These are phyloP conservation scores for Colletotrichum navitas DNA, from an alignment of 2,329 filamentous ascomycete genomes.

Conservation along the genomic window DNA sequence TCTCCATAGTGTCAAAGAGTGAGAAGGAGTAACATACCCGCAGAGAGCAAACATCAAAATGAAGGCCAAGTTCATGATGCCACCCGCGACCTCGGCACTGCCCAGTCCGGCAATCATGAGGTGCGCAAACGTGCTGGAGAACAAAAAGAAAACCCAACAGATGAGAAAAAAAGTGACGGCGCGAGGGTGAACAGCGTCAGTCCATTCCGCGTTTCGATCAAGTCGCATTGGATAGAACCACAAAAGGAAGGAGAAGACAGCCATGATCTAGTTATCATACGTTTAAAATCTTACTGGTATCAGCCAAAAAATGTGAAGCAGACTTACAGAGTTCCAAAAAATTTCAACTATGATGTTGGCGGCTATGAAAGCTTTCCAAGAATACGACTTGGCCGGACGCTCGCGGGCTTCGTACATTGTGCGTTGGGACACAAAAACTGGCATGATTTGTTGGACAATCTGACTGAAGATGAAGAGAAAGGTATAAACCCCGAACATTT, in stretches of 20 bases:
- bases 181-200: constrained; percentile 59
- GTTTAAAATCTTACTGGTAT: neutral
- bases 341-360: constrained; percentile 76
- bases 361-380: constrained; percentile 76
- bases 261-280: constrained; percentile 55
- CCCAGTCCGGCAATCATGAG: constrained; percentile 75
- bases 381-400: constrained; percentile 74
- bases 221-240: constrained; percentile 79
- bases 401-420: constrained; percentile 75
- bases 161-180: constrained; percentile 74
- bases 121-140: constrained; percentile 74
- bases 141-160: constrained; percentile 73
- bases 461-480: constrained; percentile 68
- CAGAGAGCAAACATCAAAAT: constrained; percentile 71
- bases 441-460: constrained; percentile 66
- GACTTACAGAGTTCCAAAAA: constrained; percentile 68
- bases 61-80: constrained; percentile 55
- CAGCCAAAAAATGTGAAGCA: fast-evolving
- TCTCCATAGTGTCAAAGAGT: no score
- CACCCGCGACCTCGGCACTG: constrained; percentile 69
- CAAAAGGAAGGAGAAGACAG: constrained; percentile 70
- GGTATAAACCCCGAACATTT: constrained; percentile 76
- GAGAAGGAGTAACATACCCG: constrained; percentile 38
- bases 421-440: constrained; percentile 74
- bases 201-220: constrained; percentile 68